Conservation (phyloP, 2,329 filamentous ascomycete genomes). For the Zasmidium angulare region DNA sequence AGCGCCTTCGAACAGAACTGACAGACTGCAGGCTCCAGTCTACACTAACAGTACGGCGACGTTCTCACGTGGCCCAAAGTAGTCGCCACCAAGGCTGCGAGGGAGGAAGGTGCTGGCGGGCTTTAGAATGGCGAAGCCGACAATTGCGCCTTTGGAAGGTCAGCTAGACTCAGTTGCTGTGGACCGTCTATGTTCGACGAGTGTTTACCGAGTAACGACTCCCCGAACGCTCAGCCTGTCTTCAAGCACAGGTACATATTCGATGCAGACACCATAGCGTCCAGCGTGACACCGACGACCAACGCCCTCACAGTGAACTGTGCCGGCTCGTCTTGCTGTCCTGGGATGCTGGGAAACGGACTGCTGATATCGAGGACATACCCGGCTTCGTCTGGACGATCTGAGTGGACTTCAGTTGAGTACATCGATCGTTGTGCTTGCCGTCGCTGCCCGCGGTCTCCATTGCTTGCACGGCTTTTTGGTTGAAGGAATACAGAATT, state of each 20-base stretch:
- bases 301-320: constrained; percentile 55
- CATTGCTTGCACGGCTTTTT: too few species aligned
- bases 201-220: constrained; percentile 31
- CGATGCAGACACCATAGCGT: constrained; percentile 59
- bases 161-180: too few species aligned
- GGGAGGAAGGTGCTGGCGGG: constrained; percentile 25
- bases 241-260: constrained; percentile 60
- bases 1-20: constrained; percentile 58
- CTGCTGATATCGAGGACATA: constrained; percentile 9
- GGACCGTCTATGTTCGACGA: too few species aligned
- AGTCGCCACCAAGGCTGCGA: constrained; percentile 46
- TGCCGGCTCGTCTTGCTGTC: constrained; percentile 9
- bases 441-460: too few species aligned
- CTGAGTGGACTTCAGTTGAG: too few species aligned
- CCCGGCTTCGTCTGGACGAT: too few species aligned
- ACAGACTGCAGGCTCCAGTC: constrained; percentile 58
- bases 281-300: constrained; percentile 54
- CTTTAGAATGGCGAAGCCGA: constrained; percentile 52
- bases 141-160: too few species aligned
- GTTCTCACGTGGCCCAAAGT: constrained; percentile 62
- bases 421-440: too few species aligned
- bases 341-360: constrained; percentile 10
- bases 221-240: constrained; percentile 44
- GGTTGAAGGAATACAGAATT: too few species aligned
- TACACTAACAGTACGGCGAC: constrained; percentile 60